Evolutionary conservation across 2,329 filamentous ascomycete genomes (phyloP).

Genomic region (Monilinia fructicola): DNA sequence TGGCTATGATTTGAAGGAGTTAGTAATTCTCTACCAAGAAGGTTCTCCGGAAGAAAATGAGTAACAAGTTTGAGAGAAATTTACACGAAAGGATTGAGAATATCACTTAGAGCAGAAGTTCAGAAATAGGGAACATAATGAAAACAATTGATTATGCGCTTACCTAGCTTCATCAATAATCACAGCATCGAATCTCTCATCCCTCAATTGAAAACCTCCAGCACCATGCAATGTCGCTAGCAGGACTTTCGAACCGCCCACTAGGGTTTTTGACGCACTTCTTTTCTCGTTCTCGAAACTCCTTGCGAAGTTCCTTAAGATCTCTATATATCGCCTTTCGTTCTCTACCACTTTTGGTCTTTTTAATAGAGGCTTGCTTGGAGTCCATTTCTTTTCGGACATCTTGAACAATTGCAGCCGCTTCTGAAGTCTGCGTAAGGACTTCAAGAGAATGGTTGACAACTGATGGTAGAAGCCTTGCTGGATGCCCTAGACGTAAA

Average conservation of each 20-base stretch:
- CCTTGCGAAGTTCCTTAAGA: conserved; percentile 79
- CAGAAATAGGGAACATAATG: too few species aligned
- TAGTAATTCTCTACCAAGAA: background rate
- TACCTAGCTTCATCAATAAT: conserved; percentile 85
- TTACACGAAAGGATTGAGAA: background rate
- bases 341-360: conserved; percentile 79
- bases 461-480: conserved; percentile 83
- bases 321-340: conserved; percentile 80
- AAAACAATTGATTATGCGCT: background rate
- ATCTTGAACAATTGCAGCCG: conserved; percentile 84
- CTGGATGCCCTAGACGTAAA: conserved; percentile 88
- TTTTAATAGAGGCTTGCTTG: conserved; percentile 84
- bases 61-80: background rate
- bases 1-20: conserved; percentile 52
- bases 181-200: conserved; percentile 85
- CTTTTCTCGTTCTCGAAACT: conserved; percentile 82
- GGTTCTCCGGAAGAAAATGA: background rate
- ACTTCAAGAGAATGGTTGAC: conserved; percentile 88
- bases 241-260: conserved; percentile 79
- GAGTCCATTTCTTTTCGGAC: conserved; percentile 90
- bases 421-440: conserved; percentile 85
- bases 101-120: background rate
- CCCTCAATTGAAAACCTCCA: conserved; percentile 77
- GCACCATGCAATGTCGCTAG: conserved; percentile 90
- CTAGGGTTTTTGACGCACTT: conserved; percentile 73